Base-by-base conservation (phyloP, 371 early-diverging fungal species). In the Apophysomyces trapeziformis region DNA sequence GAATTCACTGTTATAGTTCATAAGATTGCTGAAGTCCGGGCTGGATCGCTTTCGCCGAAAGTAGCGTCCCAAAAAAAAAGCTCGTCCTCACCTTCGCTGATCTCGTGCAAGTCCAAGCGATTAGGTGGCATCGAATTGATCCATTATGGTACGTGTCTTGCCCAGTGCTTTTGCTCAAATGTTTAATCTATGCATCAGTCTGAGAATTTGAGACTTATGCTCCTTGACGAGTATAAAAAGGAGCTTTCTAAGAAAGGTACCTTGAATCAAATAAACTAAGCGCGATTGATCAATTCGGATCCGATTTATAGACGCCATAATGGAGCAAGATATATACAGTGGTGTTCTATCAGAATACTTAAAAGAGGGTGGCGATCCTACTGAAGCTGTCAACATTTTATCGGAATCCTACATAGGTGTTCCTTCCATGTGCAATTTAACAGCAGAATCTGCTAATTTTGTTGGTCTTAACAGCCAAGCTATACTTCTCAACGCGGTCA, bases 391-490 rank as follows among this genome's bases (percentile, higher is more conserved):
- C 58, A 83, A 79, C 38, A 50, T 82, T 14, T 74, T 91, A 1
- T 81, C 83, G 36, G 82, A 79, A 61, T 88, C 89, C 44, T 91
- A 90, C 65, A 82, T 86, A 57, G 91, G 91, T 13, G 62, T 85
- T 39, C 88, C 89, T 6, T 87, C 88, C 41, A 88, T 91, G 87
- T 79, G 86, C 38, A 89, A 90, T 66, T 75, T 84, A 38, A 77
- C 80, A 41, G 76, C 78, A 13, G 78, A 78, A 39, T 75, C 84
- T 63, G 74, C 74, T 4, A 46, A 68, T n/a, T 76, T 75, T 1
- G 80, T 83, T 26, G 87, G 83, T 38, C 56, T 80, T 11, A 78
- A 80, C 61, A 78, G 76, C 39, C 68, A 77, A 13, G 65, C 70
- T 2, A 79, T 88, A 41, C 70, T 89, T 60, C 78, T 76, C 58